phyloP scores from a whole-genome alignment of 306 rosid species.

The Rubus idaeus region DNA sequence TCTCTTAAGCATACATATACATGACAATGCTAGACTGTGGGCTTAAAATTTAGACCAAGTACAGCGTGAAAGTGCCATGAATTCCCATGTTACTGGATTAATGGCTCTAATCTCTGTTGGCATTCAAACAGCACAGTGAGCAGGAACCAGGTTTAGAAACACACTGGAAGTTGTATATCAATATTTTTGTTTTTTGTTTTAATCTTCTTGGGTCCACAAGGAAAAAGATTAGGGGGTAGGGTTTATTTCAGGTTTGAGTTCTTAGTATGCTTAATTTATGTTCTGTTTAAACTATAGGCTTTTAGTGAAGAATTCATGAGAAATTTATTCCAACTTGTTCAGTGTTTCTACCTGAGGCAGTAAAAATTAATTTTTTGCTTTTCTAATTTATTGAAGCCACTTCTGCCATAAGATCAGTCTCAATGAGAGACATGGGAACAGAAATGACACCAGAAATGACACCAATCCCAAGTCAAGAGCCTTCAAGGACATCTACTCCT shows the following conservation, averaged over 20 bases:
- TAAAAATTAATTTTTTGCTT: not conserved
- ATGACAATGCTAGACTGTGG: not conserved
- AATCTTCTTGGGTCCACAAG: not conserved
- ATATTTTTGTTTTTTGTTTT: not conserved
- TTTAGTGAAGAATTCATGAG: not conserved
- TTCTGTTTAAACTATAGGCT: not conserved
- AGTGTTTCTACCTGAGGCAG: not conserved
- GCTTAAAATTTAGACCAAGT: not conserved
- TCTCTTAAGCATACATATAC: not conserved
- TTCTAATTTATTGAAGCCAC: constrained; percentile 42
- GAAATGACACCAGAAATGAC: constrained; percentile 99
- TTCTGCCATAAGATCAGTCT: constrained; percentile 78
- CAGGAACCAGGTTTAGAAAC: not conserved
- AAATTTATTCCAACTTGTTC: not conserved
- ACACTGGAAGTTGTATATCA: not conserved
- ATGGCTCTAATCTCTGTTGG: not conserved
- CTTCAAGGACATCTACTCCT: constrained; percentile 89
- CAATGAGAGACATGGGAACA: constrained; percentile 99
- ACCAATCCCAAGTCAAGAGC: constrained; percentile 88
- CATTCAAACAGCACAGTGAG: not conserved
- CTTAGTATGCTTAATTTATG: not conserved
- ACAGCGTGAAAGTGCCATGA: not conserved
- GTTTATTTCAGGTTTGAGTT: not conserved
- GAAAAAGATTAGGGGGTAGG: not conserved
- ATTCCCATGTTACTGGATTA: not conserved